These are phyloP conservation scores for Podaxis sp. DNA, from an alignment of 768 basidiomycete genomes.

Conservation along the genomic window DNA sequence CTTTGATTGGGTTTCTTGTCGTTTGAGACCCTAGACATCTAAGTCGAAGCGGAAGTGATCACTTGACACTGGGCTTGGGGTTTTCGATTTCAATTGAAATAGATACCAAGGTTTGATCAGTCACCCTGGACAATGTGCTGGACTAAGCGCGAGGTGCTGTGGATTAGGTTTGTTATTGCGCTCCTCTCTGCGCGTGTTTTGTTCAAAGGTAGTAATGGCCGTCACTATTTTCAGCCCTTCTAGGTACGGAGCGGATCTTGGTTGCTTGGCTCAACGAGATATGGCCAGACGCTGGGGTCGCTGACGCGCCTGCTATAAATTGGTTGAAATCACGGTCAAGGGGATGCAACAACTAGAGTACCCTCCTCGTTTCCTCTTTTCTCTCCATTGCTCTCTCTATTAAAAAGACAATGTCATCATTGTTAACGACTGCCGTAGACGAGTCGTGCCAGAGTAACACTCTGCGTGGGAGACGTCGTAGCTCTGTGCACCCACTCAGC, in stretches of 20 bases:
- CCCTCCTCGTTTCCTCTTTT: background rate
- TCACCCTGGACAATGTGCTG: background rate
- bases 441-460: slow-evolving; percentile 33
- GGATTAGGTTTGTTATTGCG: background rate
- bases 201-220: background rate
- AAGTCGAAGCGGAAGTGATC: background rate
- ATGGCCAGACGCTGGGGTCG: background rate
- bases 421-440: slow-evolving; percentile 13
- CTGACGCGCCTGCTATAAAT: slow-evolving; percentile 1
- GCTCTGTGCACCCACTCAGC: slow-evolving; percentile 33
- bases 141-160: background rate
- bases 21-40: background rate
- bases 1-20: background rate
- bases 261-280: background rate
- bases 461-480: slow-evolving; percentile 39
- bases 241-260: slow-evolving; percentile 13
- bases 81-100: background rate
- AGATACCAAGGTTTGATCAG: background rate
- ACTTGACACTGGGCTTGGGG: background rate
- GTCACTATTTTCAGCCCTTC: background rate
- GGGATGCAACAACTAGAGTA: background rate
- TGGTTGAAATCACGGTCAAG: background rate
- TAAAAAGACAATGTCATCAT: slow-evolving; percentile 4
- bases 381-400: background rate
- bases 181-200: background rate